A percentile compares a stretch with the other conserved stretches of the same genome.
phyloP scores from a whole-genome alignment of 2,329 filamentous ascomycete species.

The Botrytis tulipae region DNA sequence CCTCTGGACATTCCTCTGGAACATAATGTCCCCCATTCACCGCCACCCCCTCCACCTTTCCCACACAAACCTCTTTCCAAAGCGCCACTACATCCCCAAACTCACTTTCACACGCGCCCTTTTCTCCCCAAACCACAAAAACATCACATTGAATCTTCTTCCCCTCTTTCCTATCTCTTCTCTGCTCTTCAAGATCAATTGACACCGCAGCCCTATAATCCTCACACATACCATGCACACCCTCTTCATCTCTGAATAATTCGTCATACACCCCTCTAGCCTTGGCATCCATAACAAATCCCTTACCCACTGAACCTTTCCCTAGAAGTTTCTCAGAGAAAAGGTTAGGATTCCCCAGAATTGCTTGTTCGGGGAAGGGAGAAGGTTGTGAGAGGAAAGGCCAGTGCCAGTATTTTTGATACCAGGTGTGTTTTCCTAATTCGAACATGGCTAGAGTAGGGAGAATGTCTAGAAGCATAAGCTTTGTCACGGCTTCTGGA shows the following conservation, averaged over 20 bases:
- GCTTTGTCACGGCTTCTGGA: slow-evolving; percentile 34
- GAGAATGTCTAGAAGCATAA: slow-evolving; percentile 52
- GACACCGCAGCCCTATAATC: slow-evolving; percentile 55
- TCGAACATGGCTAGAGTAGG: slow-evolving; percentile 55
- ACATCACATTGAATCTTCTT: slow-evolving; percentile 48
- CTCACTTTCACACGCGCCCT: slow-evolving; percentile 48
- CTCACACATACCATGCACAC: slow-evolving; percentile 51
- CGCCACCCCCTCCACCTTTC: slow-evolving; percentile 43
- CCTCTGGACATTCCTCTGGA: slow-evolving; percentile 51
- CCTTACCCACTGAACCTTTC: slow-evolving; percentile 27
- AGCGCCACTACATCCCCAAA: slow-evolving; percentile 49
- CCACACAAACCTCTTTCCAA: slow-evolving; percentile 49
- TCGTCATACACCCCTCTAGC: slow-evolving; percentile 25
- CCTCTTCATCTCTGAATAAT: slow-evolving; percentile 39
- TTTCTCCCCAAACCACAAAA: slow-evolving; percentile 50
- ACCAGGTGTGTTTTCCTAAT: slow-evolving; percentile 44
- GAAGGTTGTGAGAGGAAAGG: slow-evolving; percentile 54
- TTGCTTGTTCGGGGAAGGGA: slow-evolving; percentile 52
- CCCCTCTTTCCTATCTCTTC: slow-evolving; percentile 45
- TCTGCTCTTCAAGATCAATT: slow-evolving; percentile 52
- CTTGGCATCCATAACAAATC: slow-evolving; percentile 25
- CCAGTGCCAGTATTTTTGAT: slow-evolving; percentile 57
- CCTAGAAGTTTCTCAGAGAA: slow-evolving; percentile 43
- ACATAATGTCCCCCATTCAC: slow-evolving; percentile 51
- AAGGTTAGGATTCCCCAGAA: slow-evolving; percentile 40